Evolutionary conservation across 129 eudicot genomes (phyloP), one percentile per base, ranked within the genome.

Genomic region (Pulicaria dysenterica): DNA sequence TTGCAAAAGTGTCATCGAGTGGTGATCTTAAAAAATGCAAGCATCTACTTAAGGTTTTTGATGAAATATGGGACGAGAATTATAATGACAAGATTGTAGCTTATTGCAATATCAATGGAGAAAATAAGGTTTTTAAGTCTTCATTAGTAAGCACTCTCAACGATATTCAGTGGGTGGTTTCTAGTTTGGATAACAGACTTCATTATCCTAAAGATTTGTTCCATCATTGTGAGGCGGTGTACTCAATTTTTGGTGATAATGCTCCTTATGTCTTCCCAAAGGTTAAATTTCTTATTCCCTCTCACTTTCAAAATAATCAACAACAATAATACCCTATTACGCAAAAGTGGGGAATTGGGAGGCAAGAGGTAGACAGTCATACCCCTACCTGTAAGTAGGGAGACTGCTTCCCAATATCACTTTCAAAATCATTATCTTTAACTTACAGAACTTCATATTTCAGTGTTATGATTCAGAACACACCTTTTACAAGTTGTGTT

Each of bases 211-310:
- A 79, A 71, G 96, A 82, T 44, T 68, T 89, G 70, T 93, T 85
- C 64, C 75, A 89, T 73, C 77, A 93, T 67, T 89, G 96, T 67
- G 88, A 82, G 41, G 79, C 80, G 16, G 95, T 89, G 73, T 70
- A 83, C 46, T 85, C 87, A 16, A 46, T 93, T 67, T 73, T 93
- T 9, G 96, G 98, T 77, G 74, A 31, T 78, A 68, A 59, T 72
- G 98, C 91, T 44, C 82, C 95, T n/a, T 93, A 85, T 64, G 82
- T 83, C 47, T 77, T 84, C 75, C 95, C 96, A 57, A 87, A 89
- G 95, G 98, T 91, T 42, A 46, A 67, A 56, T 14, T 48, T 41
- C 7, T 47, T 37, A 44, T 13, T 12, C 64, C 34, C 47, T 39
- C 40, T 42, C 8, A 68, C 63, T 73, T 58, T 77, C 39, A 39